A percentile compares a stretch with the other conserved stretches of the same genome.
Conservation (phyloP, 305 asterid genomes). For the Solanum chacoense region DNA sequence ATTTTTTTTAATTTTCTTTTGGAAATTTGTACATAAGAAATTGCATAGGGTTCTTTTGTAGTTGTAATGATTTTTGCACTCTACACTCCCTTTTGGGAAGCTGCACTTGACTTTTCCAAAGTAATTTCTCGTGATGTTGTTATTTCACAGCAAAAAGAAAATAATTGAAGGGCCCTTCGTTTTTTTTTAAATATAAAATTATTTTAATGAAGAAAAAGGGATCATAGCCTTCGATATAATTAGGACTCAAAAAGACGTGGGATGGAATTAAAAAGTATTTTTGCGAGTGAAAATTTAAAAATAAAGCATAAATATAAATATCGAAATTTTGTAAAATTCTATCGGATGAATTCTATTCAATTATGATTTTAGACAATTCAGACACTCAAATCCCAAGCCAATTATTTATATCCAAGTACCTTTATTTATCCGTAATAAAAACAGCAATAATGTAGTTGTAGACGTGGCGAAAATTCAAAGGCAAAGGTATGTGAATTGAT, state of each 20-base stretch:
- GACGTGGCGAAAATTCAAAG: background rate
- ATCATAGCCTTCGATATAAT: background rate
- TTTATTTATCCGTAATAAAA: background rate
- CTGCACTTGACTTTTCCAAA: background rate
- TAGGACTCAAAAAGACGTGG: background rate
- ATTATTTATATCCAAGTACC: background rate
- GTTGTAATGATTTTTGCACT: background rate
- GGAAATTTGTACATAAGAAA: background rate
- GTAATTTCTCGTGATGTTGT: background rate
- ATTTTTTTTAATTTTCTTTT: background rate
- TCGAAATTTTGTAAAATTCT: background rate
- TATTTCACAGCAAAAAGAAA: background rate
- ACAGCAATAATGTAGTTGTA: background rate
- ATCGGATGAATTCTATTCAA: background rate
- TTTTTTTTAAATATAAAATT: background rate
- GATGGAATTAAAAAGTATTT: background rate
- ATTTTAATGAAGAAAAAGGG: background rate
- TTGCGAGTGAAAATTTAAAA: background rate
- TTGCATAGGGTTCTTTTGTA: background rate
- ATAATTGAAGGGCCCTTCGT: background rate
- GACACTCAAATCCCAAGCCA: background rate
- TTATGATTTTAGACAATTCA: background rate
- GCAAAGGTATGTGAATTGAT: background rate
- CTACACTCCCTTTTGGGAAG: background rate
- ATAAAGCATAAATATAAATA: too few species aligned